phyloP scores from a whole-genome alignment of 2,329 filamentous ascomycete genomes.

The Tolypocladium tundrense region DNA sequence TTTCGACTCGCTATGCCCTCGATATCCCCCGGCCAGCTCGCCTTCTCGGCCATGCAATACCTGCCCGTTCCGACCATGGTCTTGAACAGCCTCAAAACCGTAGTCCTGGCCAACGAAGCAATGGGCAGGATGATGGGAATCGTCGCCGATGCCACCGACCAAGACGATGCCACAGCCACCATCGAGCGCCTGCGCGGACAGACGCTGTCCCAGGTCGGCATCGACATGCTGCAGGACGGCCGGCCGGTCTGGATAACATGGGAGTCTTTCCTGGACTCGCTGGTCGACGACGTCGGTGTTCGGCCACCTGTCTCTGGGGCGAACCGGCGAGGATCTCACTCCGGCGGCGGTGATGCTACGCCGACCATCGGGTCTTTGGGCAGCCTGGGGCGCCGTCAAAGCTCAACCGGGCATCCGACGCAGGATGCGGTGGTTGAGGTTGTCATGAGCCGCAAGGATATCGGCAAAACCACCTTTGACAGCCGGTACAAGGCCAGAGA shows the following conservation, averaged over 20 bases:
- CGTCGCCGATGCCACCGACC: conserved; percentile 28
- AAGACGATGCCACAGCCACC: conserved; percentile 31
- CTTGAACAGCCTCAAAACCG: conserved; percentile 56
- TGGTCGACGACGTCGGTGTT: conserved; percentile 32
- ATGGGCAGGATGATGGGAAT: conserved; percentile 61
- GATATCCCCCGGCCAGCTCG: conserved; percentile 42
- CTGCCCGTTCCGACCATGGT: conserved; percentile 64
- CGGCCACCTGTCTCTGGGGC: conserved; percentile 13
- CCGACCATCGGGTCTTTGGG: conserved; percentile 19
- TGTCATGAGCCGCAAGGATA: conserved; percentile 43
- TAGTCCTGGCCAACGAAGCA: conserved; percentile 65
- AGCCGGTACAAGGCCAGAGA: conserved; percentile 22
- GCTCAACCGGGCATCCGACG: conserved; percentile 17
- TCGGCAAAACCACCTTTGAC: conserved; percentile 28
- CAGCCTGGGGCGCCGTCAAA: conserved; percentile 22
- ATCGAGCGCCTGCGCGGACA: conserved; percentile 55
- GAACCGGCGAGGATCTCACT: conserved; percentile 10
- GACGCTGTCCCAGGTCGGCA: conserved; percentile 57
- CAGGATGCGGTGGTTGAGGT: conserved; percentile 61
- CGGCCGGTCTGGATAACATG: conserved; percentile 47
- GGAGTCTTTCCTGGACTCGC: conserved; percentile 46
- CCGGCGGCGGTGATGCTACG: conserved; percentile 24
- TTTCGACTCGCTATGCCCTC: conserved; percentile 33
- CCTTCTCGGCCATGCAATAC: conserved; percentile 62
- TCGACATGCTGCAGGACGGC: conserved; percentile 64